These are phyloP conservation scores for Acanthamoeba triangularis DNA, from an alignment of 208 protist species.

Conservation along the genomic window DNA sequence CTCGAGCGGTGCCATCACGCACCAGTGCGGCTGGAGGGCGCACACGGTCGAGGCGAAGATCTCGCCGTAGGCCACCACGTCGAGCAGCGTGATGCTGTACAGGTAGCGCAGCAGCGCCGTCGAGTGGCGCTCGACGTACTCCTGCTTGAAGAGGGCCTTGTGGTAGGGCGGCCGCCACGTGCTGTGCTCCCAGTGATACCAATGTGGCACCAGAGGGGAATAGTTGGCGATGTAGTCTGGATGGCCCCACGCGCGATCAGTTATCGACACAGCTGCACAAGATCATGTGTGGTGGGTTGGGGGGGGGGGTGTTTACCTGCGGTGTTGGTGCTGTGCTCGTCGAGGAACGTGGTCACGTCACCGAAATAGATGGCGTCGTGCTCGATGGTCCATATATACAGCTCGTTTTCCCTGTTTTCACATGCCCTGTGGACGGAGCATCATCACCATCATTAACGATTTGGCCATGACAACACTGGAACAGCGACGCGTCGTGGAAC, in stretches of 20 bases:
- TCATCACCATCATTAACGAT: too few species aligned
- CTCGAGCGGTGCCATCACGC: neutral
- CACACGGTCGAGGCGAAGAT: neutral
- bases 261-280: too few species aligned
- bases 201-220: neutral
- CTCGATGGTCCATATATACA: neutral
- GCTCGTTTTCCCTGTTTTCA: neutral
- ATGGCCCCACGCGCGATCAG: too few species aligned
- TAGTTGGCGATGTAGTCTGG: neutral
- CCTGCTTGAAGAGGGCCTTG: neutral
- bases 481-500: neutral
- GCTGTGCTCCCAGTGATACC: neutral
- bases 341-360: neutral
- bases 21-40: neutral
- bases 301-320: neutral
- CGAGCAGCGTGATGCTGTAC: neutral
- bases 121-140: neutral
- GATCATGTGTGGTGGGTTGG: too few species aligned
- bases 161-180: neutral
- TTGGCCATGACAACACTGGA: too few species aligned
- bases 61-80: conserved; percentile 11
- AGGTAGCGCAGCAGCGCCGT: neutral
- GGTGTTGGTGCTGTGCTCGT: neutral
- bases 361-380: neutral
- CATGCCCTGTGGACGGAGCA: too few species aligned